Conservation (phyloP, 495 filamentous ascomycete species). For the Penicillium mononematosum region DNA sequence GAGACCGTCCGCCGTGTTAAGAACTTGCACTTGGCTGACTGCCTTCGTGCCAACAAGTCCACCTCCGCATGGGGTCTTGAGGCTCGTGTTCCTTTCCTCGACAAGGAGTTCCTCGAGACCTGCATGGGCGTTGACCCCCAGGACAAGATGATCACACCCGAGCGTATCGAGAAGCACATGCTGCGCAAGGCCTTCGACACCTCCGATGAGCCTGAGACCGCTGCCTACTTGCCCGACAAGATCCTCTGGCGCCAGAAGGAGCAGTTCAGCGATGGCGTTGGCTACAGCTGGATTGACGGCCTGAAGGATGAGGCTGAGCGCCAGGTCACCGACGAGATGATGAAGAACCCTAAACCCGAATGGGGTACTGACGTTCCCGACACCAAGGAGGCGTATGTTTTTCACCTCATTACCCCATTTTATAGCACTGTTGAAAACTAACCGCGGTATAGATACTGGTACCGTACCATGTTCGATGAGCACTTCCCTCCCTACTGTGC, state of each 20-base stretch:
- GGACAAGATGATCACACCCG: conserved; percentile 93
- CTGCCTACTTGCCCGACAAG: conserved; percentile 86
- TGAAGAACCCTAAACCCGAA: conserved; percentile 93
- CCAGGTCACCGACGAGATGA: conserved; percentile 90
- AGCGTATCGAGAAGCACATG: conserved; percentile 94
- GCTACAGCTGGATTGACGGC: conserved; percentile 98
- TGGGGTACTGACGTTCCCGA: conserved; percentile 92
- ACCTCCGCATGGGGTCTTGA: conserved; percentile 98
- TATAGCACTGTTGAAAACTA: conserved; percentile 12
- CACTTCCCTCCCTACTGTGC: conserved; percentile 93
- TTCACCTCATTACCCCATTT: background rate
- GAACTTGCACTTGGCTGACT: conserved; percentile 93
- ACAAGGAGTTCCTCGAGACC: conserved; percentile 91
- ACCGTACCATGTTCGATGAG: conserved; percentile 96
- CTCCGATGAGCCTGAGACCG: conserved; percentile 69
- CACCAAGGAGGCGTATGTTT: conserved; percentile 86
- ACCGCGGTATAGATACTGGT: conserved; percentile 75
- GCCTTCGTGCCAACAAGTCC: conserved; percentile 96
- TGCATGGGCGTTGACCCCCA: conserved; percentile 88
- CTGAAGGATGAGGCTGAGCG: conserved; percentile 90
- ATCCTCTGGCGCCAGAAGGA: conserved; percentile 99
- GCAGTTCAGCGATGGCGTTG: conserved; percentile 97
- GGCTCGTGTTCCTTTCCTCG: conserved; percentile 95
- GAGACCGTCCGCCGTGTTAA: conserved; percentile 91
- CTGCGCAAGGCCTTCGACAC: conserved; percentile 97